A percentile compares a stretch with the other conserved stretches of the same genome.
Evolutionary conservation across 2,329 filamentous ascomycete genomes (phyloP).

Genomic region (Fusarium stilboides): DNA sequence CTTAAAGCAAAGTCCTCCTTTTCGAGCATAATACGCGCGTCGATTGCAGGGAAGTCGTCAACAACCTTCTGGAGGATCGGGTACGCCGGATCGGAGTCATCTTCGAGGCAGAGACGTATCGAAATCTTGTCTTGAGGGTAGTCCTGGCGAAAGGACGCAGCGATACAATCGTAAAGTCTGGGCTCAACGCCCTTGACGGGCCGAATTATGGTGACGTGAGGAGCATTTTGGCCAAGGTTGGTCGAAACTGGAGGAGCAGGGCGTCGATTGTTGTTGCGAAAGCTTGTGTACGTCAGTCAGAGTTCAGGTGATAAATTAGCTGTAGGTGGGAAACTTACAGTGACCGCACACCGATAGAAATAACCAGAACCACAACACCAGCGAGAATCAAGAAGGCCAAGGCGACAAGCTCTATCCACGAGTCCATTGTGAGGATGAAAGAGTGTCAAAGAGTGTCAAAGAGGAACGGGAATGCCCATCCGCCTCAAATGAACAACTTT

Average conservation of each 20-base stretch:
- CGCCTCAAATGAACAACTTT: conserved; percentile 3
- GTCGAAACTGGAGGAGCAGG: conserved; percentile 67
- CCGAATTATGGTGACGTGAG: conserved; percentile 90
- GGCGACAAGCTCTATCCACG: conserved; percentile 59
- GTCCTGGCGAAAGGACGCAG: conserved; percentile 84
- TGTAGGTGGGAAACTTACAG: conserved; percentile 61
- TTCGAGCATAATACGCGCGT: conserved; percentile 84
- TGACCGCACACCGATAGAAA: conserved; percentile 69
- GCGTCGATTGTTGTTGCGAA: conserved; percentile 67
- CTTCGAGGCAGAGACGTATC: conserved; percentile 86
- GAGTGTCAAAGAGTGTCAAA: not conserved
- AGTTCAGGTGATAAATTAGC: not conserved
- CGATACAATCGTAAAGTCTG: conserved; percentile 91
- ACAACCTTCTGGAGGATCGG: conserved; percentile 80
- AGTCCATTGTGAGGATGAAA: conserved; percentile 45
- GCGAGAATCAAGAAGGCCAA: conserved; percentile 68
- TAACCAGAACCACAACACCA: conserved; percentile 66
- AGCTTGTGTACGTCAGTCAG: conserved; percentile 54
- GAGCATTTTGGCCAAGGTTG: conserved; percentile 68
- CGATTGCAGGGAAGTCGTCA: conserved; percentile 78
- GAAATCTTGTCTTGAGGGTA: conserved; percentile 85
- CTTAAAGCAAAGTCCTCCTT: conserved; percentile 80
- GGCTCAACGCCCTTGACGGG: conserved; percentile 95
- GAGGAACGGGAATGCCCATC: conserved; percentile 17
- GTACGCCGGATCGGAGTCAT: conserved; percentile 81